Base-by-base conservation (phyloP, 257 asterid species). In the Lithospermum erythrorhizon region DNA sequence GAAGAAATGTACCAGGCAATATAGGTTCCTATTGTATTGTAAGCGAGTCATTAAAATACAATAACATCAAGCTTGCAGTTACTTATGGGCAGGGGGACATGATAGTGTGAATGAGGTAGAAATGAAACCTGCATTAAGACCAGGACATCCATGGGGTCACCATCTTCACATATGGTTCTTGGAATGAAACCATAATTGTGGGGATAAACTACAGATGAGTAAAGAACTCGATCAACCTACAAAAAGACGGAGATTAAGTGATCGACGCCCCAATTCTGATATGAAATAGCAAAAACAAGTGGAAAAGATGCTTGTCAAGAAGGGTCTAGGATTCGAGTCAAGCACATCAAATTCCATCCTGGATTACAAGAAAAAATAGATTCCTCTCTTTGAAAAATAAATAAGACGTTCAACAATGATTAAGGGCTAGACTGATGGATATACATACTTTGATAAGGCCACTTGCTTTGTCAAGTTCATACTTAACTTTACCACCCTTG, bases 181-280 rank as follows among this genome's bases (percentile, higher is more conserved):
- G 97, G 95, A 58, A 90, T 79, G 83, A 87, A 89, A 5, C 97
- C 97, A 19, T 89, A 89, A 86, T 89, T 89, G 78, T 87, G 97
- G 54, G 95, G 95, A 79, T 87, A 90, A 19, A 89, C 97, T 57
- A 90, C 97, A 11, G 97, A 90, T 21, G 97, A 90, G 84, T 90
- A 90, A 5, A 90, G 89, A 62, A 90, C 66, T 61, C 97, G 79
- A 64, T 90, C 95, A 62, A 90, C 95, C 95, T 89, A 80, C 23
- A 21, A 24, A 45, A 56, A 14, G 29, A 65, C 37, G 58, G 16
- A 41, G 3, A 11, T 11, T 32, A 13, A 41, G 49, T 14, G 18
- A 41, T 14, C 14, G 16, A 1, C 49, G 14, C 49, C 45, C 2
- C 11, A 35, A 35, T 35, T 35, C 14, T 7, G 13, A 35, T 7